phyloP scores from a whole-genome alignment of 164 flowering plant genomes.

The Aristolochia californica region DNA sequence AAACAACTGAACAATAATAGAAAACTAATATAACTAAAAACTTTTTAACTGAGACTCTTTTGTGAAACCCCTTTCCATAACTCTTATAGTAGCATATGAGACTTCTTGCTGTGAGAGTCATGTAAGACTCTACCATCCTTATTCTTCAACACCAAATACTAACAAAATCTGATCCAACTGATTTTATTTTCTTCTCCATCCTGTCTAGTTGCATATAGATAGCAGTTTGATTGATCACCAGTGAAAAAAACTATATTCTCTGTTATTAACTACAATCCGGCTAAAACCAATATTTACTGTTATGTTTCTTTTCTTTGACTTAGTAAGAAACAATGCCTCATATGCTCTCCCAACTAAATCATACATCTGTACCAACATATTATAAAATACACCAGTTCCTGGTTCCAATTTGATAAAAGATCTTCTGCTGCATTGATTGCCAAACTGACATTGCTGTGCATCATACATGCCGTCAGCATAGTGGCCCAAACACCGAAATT shows the following conservation, averaged over 20 bases:
- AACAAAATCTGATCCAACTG: neutral
- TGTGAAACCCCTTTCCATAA: too few species aligned
- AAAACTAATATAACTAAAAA: too few species aligned
- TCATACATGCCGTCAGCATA: constrained; percentile 18
- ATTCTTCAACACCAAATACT: constrained; percentile 9
- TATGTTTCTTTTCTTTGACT: constrained; percentile 7
- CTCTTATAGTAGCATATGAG: too few species aligned
- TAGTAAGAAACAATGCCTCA: constrained; percentile 10
- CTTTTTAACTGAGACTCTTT: too few species aligned
- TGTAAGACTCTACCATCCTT: too few species aligned
- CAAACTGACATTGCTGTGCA: constrained; percentile 18
- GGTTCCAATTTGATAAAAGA: constrained; percentile 15
- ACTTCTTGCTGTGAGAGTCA: too few species aligned
- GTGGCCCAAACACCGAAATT: constrained; percentile 17
- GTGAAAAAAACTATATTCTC: constrained; percentile 10
- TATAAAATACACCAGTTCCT: constrained; percentile 2
- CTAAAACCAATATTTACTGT: constrained; percentile 7
- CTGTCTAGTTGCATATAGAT: constrained; percentile 9
- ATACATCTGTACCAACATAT: constrained; percentile 14
- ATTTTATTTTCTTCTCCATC: constrained; percentile 7
- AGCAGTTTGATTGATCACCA: constrained; percentile 11
- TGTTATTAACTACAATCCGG: constrained; percentile 13
- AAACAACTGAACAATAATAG: too few species aligned
- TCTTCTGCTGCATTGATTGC: constrained; percentile 19
- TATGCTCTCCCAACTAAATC: constrained; percentile 13